phyloP scores from a whole-genome alignment of 306 rosid genomes.

The Glycyrrhiza uralensis region DNA sequence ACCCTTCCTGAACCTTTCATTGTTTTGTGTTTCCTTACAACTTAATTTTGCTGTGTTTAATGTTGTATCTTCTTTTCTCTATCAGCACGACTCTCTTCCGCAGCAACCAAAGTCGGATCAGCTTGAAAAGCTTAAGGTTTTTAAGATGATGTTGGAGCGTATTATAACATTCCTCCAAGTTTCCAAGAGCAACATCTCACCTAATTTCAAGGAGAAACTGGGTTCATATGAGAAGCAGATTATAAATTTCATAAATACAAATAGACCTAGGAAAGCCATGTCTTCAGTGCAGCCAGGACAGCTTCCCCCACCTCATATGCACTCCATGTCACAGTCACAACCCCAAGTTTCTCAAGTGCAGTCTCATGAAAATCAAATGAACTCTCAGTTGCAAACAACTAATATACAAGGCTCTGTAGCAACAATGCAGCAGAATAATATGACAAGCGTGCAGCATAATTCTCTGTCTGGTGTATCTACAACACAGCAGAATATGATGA shows the following conservation, averaged over 20 bases:
- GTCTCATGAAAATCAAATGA: constrained; percentile 82
- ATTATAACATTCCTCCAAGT: constrained; percentile 53
- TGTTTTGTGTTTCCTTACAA: background rate
- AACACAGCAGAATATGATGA: constrained; percentile 55
- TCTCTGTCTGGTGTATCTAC: constrained; percentile 62
- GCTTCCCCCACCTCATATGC: constrained; percentile 69
- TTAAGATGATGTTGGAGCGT: constrained; percentile 78
- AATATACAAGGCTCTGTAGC: constrained; percentile 59
- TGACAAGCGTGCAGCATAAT: constrained; percentile 63
- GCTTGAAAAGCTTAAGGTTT: constrained; percentile 59
- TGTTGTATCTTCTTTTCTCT: constrained; percentile 18
- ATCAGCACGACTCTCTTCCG: constrained; percentile 67
- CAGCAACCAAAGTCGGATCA: constrained; percentile 66
- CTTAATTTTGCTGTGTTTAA: constrained; percentile 10
- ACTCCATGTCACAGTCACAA: constrained; percentile 65
- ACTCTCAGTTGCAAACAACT: constrained; percentile 67
- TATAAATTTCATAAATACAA: constrained; percentile 48
- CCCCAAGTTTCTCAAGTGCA: constrained; percentile 62
- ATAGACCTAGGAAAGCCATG: constrained; percentile 60
- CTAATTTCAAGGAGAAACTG: constrained; percentile 55
- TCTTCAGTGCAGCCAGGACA: constrained; percentile 62
- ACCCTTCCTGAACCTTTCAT: background rate
- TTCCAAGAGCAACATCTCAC: constrained; percentile 41
- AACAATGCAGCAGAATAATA: constrained; percentile 57
- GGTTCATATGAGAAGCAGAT: constrained; percentile 69